phyloP scores from a whole-genome alignment of 2,329 filamentous ascomycete species.

The Harringtonia aguacate region DNA sequence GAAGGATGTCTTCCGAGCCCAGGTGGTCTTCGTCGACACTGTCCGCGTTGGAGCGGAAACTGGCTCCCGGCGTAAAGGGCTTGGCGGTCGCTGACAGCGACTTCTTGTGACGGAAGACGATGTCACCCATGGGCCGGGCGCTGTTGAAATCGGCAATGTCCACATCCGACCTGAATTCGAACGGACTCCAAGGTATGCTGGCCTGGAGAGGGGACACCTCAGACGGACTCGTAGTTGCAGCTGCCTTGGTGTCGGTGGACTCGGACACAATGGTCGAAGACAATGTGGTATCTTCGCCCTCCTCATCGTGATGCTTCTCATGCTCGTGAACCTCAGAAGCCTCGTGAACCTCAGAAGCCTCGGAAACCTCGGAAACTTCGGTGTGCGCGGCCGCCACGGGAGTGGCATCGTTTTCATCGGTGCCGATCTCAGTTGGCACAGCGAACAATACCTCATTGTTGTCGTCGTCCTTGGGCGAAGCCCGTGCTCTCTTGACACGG shows the following conservation, averaged over 20 bases:
- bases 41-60: slow-evolving; percentile 15
- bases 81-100: slow-evolving; percentile 62
- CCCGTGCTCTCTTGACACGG: slow-evolving; percentile 67
- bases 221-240: slow-evolving; percentile 36
- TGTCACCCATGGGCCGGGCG: slow-evolving; percentile 36
- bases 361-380: no score
- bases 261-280: slow-evolving; percentile 43
- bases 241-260: slow-evolving; percentile 40
- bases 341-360: no score
- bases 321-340: slow-evolving; percentile 17
- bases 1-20: not conserved
- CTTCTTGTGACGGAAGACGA: slow-evolving; percentile 34
- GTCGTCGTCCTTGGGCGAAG: slow-evolving; percentile 54
- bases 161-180: slow-evolving; percentile 42
- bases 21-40: slow-evolving; percentile 11
- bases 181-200: slow-evolving; percentile 45
- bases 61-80: slow-evolving; percentile 48
- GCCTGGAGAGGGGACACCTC: slow-evolving; percentile 40
- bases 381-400: no score
- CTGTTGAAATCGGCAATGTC: slow-evolving; percentile 41
- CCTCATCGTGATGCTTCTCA: slow-evolving; percentile 18
- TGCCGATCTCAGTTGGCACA: slow-evolving; percentile 26
- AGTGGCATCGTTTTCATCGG: no score
- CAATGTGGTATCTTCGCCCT: slow-evolving; percentile 39
- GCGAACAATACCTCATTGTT: slow-evolving; percentile 71